Percentiles rank a stretch among this genome's conserved stretches.
Evolutionary conservation across 768 basidiomycete species (phyloP).

Genomic region (Lactarius vividus): DNA sequence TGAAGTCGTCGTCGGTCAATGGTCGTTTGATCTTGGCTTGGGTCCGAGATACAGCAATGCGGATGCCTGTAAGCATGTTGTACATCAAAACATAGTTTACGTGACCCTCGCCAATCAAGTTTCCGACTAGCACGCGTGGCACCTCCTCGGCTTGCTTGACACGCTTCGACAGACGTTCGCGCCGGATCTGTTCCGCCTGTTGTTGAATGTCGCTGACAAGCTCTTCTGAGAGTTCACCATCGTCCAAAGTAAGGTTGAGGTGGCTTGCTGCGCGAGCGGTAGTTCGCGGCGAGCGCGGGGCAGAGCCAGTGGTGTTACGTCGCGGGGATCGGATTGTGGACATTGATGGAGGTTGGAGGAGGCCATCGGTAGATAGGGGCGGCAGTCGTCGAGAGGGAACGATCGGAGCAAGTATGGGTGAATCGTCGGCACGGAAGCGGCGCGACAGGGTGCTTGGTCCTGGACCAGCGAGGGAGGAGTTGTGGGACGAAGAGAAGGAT

Average conservation of each 20-base stretch:
- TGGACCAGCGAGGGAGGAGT: constrained; percentile 20
- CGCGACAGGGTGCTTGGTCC: constrained; percentile 25
- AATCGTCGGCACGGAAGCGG: constrained; percentile 29
- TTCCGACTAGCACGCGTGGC: constrained; percentile 63
- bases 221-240: constrained; percentile 46
- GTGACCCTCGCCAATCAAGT: constrained; percentile 96
- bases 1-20: constrained; percentile 83
- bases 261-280: constrained; percentile 30
- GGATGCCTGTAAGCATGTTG: constrained; percentile 99
- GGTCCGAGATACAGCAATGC: constrained; percentile 93
- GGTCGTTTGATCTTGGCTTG: constrained; percentile 92
- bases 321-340: constrained; percentile 45
- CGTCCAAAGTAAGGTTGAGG: constrained; percentile 38
- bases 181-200: constrained; percentile 84
- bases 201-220: constrained; percentile 79
- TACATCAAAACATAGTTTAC: constrained; percentile 99
- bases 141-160: constrained; percentile 55
- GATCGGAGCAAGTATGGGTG: constrained; percentile 30
- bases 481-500: constrained; percentile 22
- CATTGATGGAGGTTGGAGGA: constrained; percentile 50
- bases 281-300: constrained; percentile 24
- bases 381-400: constrained; percentile 20
- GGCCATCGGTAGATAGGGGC: constrained; percentile 42
- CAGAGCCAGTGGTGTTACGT: constrained; percentile 69
- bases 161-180: constrained; percentile 72